Evolutionary conservation across 805 yeast genomes (phyloP).

Genomic region (Lipomyces yamadae): DNA sequence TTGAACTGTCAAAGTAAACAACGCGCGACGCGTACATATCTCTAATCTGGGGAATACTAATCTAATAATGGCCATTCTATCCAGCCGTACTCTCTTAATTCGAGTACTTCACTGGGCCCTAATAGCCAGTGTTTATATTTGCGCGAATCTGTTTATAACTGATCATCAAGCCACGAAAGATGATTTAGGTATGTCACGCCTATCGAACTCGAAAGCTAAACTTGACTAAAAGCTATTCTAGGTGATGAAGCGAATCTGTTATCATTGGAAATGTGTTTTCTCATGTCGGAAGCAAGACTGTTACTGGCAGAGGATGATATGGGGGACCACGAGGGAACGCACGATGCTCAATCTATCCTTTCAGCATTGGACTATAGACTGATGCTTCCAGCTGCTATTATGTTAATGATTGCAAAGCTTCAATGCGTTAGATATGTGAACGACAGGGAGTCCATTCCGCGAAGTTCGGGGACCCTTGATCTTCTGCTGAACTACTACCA

Average conservation of each 20-base stretch:
- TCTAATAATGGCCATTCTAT: background rate
- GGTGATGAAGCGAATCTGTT: background rate
- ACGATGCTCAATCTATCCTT: too few species aligned
- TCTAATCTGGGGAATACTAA: background rate
- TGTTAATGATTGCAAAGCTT: background rate
- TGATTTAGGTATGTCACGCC: too few species aligned
- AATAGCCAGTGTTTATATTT: background rate
- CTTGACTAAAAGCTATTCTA: background rate
- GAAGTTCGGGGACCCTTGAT: background rate
- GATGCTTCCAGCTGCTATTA: background rate
- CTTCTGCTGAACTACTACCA: background rate
- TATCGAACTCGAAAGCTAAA: background rate
- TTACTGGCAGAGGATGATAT: background rate
- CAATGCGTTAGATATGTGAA: background rate
- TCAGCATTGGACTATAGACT: background rate
- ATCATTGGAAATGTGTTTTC: background rate
- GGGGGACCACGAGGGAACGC: background rate
- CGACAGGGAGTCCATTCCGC: background rate
- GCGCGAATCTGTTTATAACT: background rate
- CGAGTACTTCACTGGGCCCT: slow-evolving; percentile 9
- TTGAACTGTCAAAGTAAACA: background rate
- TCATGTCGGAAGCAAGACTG: background rate
- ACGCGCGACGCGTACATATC: background rate
- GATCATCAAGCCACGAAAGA: too few species aligned
- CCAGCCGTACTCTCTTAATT: background rate